Base-by-base conservation (phyloP, 2,329 filamentous ascomycete genomes). In the Basipetospora chlamydospora region DNA sequence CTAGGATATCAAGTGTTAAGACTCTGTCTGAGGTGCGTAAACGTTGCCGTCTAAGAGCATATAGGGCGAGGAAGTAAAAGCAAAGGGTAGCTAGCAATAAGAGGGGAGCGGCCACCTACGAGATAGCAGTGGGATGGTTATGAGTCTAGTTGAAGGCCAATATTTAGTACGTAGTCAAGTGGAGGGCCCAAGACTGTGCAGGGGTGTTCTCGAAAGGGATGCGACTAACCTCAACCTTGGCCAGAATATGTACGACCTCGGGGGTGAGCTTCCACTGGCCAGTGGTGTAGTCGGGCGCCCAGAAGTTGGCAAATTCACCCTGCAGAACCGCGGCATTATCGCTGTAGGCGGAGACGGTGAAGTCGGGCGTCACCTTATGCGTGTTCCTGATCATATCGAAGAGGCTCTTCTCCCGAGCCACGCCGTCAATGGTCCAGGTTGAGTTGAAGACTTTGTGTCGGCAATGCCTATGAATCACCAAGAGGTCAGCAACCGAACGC, bases 201-300 rank as follows among this genome's bases (percentile, higher is more conserved):
- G 96, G 61, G 96, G 88, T 2, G 90, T 96, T 63, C n/a, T n/a
- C n/a, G n/a, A n/a, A n/a, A n/a, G n/a, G n/a, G n/a, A n/a, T n/a
- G n/a, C n/a, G n/a, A n/a, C n/a, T n/a, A n/a, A n/a, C n/a, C n/a
- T 98, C 90, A 35, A 96, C 90, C 63, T 98, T 98, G 54, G 79
- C 78, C 33, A 61, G 49, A 45, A 40, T 8, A 49, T 47, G 35
- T 50, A 54, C 26, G 58, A 61, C 43, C 52, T 52, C 0, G 23
- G 42, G 1, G 40, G 44, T 16, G 37, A 56, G 6, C 54, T 62
- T 80, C 88, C 88, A 98, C 47, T 83, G 80, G 21, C 87, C 84
- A 4, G 83, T 93, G 26, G 76, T 68, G 46, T 86, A 78, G 50
- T 90, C 82, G 4, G 90, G 90, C 1, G 85, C 80, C 88, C 88